These are phyloP conservation scores for Hypomyces rosellus DNA, from an alignment of 2,329 filamentous ascomycete species.

Conservation along the genomic window DNA sequence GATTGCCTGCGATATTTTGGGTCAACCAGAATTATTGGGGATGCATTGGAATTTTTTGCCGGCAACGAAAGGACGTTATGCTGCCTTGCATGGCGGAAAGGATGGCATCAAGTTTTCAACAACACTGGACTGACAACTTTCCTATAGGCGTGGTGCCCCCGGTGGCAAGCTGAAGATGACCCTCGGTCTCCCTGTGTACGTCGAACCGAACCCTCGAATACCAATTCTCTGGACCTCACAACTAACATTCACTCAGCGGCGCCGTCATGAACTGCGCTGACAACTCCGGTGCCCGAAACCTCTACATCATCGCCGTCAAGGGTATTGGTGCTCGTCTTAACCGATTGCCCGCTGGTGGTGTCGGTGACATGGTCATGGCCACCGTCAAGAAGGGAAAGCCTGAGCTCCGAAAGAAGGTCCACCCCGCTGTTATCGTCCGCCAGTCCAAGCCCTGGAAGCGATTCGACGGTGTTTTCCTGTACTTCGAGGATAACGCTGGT, in stretches of 20 bases:
- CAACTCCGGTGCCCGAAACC: conserved; percentile 97
- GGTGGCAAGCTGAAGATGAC: conserved; percentile 99
- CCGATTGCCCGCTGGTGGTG: conserved; percentile 93
- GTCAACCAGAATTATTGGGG: background rate
- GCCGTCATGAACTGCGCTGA: conserved; percentile 99
- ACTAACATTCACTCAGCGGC: conserved; percentile 54
- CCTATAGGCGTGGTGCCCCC: conserved; percentile 72
- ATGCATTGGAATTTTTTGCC: conserved; percentile 1
- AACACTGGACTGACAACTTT: conserved; percentile 26
- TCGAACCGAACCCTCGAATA: conserved; percentile 12
- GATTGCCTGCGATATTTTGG: background rate
- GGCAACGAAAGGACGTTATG: background rate
- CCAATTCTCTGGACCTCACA: conserved; percentile 8
- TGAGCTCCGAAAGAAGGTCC: conserved; percentile 99
- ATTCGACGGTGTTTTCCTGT: conserved; percentile 96
- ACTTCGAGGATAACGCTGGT: conserved; percentile 99
- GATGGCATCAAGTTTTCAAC: background rate
- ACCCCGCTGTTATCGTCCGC: conserved; percentile 97
- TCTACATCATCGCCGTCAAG: conserved; percentile 99
- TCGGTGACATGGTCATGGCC: conserved; percentile 99
- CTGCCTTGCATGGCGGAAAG: background rate
- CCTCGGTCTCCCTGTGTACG: conserved; percentile 99
- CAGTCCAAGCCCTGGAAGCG: conserved; percentile 99
- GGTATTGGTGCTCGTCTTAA: conserved; percentile 96
- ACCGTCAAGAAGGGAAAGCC: conserved; percentile 99